Evolutionary conservation across 768 basidiomycete species (phyloP).

Genomic region (Boletus coccyginus): DNA sequence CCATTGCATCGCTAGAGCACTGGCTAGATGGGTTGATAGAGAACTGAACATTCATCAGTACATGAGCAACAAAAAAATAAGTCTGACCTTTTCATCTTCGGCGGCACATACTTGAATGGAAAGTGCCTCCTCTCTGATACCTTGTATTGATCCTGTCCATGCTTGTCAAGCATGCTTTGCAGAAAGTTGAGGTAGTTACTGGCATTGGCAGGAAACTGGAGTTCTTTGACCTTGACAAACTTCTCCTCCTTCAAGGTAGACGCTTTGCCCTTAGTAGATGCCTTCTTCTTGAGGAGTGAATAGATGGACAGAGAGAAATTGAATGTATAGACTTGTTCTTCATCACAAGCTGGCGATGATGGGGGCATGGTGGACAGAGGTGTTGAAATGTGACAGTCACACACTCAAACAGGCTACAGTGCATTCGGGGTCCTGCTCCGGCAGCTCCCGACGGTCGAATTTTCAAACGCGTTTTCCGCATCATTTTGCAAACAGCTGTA

Average conservation of each 20-base stretch:
- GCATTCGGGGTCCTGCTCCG: neutral
- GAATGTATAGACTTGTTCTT: neutral
- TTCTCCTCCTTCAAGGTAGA: constrained; percentile 5
- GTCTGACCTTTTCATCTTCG: neutral
- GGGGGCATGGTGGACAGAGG: neutral
- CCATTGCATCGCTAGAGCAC: neutral
- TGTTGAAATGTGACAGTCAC: neutral
- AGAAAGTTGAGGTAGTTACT: constrained; percentile 6
- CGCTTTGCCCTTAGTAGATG: neutral
- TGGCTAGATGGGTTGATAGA: neutral
- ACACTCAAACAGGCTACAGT: neutral
- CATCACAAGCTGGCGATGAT: neutral
- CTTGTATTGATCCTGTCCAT: constrained; percentile 1
- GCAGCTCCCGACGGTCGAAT: neutral
- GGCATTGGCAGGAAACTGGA: neutral
- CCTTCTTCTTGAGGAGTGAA: neutral
- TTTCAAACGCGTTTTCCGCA: neutral
- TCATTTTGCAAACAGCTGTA: neutral
- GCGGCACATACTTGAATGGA: constrained; percentile 7
- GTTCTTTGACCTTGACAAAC: constrained; percentile 2
- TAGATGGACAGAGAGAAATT: neutral
- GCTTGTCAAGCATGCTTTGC: constrained; percentile 2
- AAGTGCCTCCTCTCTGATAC: constrained; percentile 23
- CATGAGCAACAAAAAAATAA: neutral
- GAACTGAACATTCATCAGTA: neutral